Base-by-base conservation (phyloP, 345 rosid genomes). In the Hirschfeldia incana region DNA sequence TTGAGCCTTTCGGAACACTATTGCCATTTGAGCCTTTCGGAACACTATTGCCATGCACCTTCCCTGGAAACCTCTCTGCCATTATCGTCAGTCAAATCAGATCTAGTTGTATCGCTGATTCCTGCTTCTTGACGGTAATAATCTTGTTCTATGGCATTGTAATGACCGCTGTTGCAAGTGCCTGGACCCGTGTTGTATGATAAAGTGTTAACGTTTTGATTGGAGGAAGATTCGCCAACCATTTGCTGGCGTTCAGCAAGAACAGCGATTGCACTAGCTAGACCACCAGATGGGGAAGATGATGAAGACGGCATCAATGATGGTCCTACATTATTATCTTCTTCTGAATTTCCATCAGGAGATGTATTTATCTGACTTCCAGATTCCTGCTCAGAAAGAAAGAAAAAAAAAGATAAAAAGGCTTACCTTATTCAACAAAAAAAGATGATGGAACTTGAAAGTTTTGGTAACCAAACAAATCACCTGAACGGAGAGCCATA, bases 401-500 rank as follows among this genome's bases (percentile, higher is more conserved):
- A 34, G 42, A 39, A 32, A 34, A 34, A 37, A 32, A 6, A 7
- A 32, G 34, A 28, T 28, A 16, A 15, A 16, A 15, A 69, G 27
- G 53, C 63, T 44, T 44, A 60, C n/a, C 33, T 13, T 29, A 39
- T 39, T 29, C n/a, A 42, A 6, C 63, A 44, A 59, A 8, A 44
- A 44, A 29, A 29, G 2, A 4, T 44, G 16, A 13, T 27, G 12
- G 1, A 57, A 11, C 42, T 55, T 66, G 1, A 15, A 30, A 42
- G 33, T 37, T 65, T 55, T 55, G 65, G 5, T 15, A 17, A 13
- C 6, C 27, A 0, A 69, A 30, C 30, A 69, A 33, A 12, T 67
- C 84, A 90, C 97, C 95, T 92, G 97, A 79, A 88, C 86, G 8
- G 98, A 94, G 81, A 80, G 97, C 97, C 93, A 92, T 77, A 94